Percentiles rank a stretch among this genome's conserved stretches.
phyloP scores from a whole-genome alignment of 495 filamentous ascomycete species.

The Xylaria nigripes region DNA sequence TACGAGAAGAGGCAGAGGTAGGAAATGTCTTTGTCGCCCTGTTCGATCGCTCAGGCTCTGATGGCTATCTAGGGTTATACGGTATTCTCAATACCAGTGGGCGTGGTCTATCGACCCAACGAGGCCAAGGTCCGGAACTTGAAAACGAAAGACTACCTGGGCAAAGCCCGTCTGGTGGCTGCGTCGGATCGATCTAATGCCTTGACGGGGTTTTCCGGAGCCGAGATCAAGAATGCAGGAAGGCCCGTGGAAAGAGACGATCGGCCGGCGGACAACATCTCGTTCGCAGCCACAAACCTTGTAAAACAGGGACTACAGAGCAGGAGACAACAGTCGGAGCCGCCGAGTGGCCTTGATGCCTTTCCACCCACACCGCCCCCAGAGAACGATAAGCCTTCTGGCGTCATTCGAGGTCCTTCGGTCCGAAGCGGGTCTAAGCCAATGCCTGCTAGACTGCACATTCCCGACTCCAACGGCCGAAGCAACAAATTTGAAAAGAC shows the following conservation, averaged over 20 bases:
- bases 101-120: slow-evolving; percentile 89
- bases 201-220: slow-evolving; percentile 67
- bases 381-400: slow-evolving; percentile 57
- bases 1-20: slow-evolving; percentile 87
- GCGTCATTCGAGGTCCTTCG: slow-evolving; percentile 43
- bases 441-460: slow-evolving; percentile 45
- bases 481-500: slow-evolving; percentile 42
- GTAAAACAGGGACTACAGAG: slow-evolving; percentile 75
- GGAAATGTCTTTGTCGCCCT: slow-evolving; percentile 8
- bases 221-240: slow-evolving; percentile 57
- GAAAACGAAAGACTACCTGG: slow-evolving; percentile 93
- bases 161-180: slow-evolving; percentile 88
- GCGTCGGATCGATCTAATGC: slow-evolving; percentile 72
- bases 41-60: slow-evolving; percentile 4
- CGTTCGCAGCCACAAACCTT: slow-evolving; percentile 82
- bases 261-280: slow-evolving; percentile 67
- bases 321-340: slow-evolving; percentile 78
- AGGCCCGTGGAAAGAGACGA: slow-evolving; percentile 51
- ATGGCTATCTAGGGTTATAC: slow-evolving; percentile 70
- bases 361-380: slow-evolving; percentile 96
- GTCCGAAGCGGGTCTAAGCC: slow-evolving; percentile 48
- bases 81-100: slow-evolving; percentile 96
- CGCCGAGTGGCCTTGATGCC: slow-evolving; percentile 65
- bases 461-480: slow-evolving; percentile 37
- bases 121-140: slow-evolving; percentile 97